Evolutionary conservation across 371 early-diverging fungal species (phyloP).

Genomic region (Funneliformis caledonium): DNA sequence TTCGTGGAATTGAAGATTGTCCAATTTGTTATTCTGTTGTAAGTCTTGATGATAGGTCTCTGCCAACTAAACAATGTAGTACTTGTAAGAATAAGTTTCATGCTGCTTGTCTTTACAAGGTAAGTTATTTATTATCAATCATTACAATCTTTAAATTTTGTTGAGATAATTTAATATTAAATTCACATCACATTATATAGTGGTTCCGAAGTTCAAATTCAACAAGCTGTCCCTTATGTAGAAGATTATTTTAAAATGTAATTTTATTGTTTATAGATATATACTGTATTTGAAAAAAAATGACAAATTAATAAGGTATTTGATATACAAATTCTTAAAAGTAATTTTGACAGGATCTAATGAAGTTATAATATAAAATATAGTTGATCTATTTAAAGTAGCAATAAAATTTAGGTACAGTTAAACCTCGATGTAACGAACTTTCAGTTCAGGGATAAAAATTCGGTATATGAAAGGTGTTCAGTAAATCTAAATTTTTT

Average conservation of each 20-base stretch:
- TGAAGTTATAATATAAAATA: too few species aligned
- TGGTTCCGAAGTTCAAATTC: conserved; percentile 93
- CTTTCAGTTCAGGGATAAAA: too few species aligned
- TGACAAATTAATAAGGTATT: too few species aligned
- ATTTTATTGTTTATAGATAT: not conserved
- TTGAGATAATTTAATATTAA: not conserved
- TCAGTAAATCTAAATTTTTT: too few species aligned
- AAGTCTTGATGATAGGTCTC: conserved; percentile 82
- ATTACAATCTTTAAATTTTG: not conserved
- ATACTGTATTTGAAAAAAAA: too few species aligned
- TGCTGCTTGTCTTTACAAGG: conserved; percentile 90
- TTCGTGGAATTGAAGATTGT: conserved; percentile 94
- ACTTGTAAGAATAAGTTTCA: conserved; percentile 97
- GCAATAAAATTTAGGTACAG: too few species aligned
- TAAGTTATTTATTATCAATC: conserved; percentile 42
- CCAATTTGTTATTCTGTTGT: conserved; percentile 96
- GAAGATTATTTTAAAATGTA: conserved; percentile 72
- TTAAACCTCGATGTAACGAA: too few species aligned
- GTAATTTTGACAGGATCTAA: too few species aligned
- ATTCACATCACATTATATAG: conserved; percentile 45
- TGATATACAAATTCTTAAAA: too few species aligned
- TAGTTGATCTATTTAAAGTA: too few species aligned
- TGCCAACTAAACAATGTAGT: conserved; percentile 89
- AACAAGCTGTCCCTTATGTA: conserved; percentile 90
- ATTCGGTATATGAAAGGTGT: too few species aligned